Evolutionary conservation across 129 eudicot genomes (phyloP).

Genomic region (Sambucus nigra): DNA sequence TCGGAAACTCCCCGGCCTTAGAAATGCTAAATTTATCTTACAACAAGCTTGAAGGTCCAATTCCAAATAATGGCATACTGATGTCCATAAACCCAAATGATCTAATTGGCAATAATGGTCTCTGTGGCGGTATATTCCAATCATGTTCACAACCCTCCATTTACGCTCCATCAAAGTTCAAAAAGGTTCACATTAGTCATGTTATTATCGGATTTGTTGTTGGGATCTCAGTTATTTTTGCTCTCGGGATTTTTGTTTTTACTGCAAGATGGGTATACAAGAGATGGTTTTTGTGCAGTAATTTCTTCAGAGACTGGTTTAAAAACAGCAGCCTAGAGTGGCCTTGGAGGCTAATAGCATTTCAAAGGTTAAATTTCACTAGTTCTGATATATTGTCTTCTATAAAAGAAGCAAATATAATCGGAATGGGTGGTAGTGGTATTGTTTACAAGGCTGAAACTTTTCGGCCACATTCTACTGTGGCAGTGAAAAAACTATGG

Average conservation of each 20-base stretch:
- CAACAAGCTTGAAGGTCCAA: conserved; percentile 77
- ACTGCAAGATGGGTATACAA: conserved; percentile 34
- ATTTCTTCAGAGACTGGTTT: conserved; percentile 36
- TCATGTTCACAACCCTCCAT: conserved; percentile 29
- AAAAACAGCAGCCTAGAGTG: conserved; percentile 37
- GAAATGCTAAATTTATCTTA: conserved; percentile 64
- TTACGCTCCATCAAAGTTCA: conserved; percentile 4
- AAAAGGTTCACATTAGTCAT: conserved; percentile 26
- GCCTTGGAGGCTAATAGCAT: conserved; percentile 68
- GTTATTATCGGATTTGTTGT: conserved; percentile 34
- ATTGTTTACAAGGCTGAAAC: conserved; percentile 54
- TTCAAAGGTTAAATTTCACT: conserved; percentile 54
- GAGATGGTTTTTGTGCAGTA: conserved; percentile 48
- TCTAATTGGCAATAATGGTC: conserved; percentile 45
- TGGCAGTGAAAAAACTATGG: conserved; percentile 68
- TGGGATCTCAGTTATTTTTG: conserved; percentile 39
- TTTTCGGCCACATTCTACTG: conserved; percentile 33
- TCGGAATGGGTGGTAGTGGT: conserved; percentile 68
- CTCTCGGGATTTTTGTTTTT: conserved; percentile 22
- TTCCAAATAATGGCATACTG: conserved; percentile 57
- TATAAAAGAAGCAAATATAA: conserved; percentile 53
- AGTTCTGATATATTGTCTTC: conserved; percentile 44
- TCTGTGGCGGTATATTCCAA: conserved; percentile 54
- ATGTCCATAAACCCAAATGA: conserved; percentile 43
- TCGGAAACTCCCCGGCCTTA: conserved; percentile 69